These are phyloP conservation scores for Quercus phellos DNA, from an alignment of 331 rosid species.

Conservation along the genomic window DNA sequence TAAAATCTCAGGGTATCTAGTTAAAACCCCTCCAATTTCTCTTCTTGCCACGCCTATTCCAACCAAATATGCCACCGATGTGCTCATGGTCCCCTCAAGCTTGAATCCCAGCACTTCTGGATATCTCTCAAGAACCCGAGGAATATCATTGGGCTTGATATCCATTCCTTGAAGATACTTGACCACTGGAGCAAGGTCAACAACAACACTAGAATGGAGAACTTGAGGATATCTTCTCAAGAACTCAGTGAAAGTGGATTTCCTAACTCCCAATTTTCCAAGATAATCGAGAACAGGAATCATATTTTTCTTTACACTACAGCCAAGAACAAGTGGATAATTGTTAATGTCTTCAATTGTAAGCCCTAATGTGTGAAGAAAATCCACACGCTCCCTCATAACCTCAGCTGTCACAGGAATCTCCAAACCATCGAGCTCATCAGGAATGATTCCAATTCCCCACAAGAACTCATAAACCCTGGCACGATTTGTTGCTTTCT, in stretches of 20 bases:
- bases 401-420: conserved; percentile 92
- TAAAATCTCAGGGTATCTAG: conserved; percentile 80
- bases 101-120: conserved; percentile 89
- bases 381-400: conserved; percentile 91
- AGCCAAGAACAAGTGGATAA: conserved; percentile 93
- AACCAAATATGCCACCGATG: conserved; percentile 81
- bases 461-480: conserved; percentile 70
- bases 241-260: conserved; percentile 69
- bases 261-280: conserved; percentile 89
- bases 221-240: conserved; percentile 87
- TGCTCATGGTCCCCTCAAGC: conserved; percentile 99
- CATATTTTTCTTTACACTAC: conserved; percentile 96
- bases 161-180: conserved; percentile 96
- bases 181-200: conserved; percentile 84
- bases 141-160: conserved; percentile 63
- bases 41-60: conserved; percentile 89
- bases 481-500: conserved; percentile 47
- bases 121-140: conserved; percentile 86
- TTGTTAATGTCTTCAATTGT: conserved; percentile 75
- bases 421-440: conserved; percentile 97
- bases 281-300: conserved; percentile 95
- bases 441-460: conserved; percentile 77
- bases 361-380: conserved; percentile 84
- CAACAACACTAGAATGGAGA: conserved; percentile 93
- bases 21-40: conserved; percentile 81